These are phyloP conservation scores for Astathelohania contejeani DNA, from an alignment of 371 early-diverging fungal genomes.

Conservation along the genomic window DNA sequence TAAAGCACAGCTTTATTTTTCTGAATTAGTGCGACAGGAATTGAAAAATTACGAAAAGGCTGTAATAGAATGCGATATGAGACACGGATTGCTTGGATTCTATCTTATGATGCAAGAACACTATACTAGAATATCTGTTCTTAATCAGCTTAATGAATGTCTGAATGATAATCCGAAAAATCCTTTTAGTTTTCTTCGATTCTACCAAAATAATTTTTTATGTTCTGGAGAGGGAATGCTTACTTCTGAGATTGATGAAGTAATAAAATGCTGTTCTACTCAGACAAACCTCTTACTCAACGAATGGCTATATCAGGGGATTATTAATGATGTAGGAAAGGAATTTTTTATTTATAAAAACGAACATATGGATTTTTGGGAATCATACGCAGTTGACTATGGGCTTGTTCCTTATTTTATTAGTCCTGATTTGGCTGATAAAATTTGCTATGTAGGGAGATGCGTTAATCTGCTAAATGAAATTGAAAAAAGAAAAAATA, in stretches of 20 bases:
- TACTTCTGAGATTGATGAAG: no score
- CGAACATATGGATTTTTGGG: conserved; percentile 1
- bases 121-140: conserved; percentile 18
- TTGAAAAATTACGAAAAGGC: conserved; percentile 22
- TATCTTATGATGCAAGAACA: conserved; percentile 21
- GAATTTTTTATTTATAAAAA: conserved; percentile 34
- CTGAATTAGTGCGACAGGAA: not conserved
- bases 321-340: conserved; percentile 9
- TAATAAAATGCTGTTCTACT: no score
- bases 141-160: conserved; percentile 18
- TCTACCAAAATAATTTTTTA: no score
- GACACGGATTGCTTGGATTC: conserved; percentile 18
- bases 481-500: not conserved
- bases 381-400: conserved; percentile 23
- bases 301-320: not conserved
- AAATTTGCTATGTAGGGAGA: conserved; percentile 40
- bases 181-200: conserved; percentile 18
- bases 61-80: conserved; percentile 2
- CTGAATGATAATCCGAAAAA: conserved; percentile 14
- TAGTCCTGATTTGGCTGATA: conserved; percentile 7
- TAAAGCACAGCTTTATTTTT: conserved; percentile 25
- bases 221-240: no score
- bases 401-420: conserved; percentile 29
- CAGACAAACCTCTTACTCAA: no score
- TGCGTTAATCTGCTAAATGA: conserved; percentile 15